Percentiles rank a stretch among this genome's conserved stretches.
Conservation (phyloP, 2,329 filamentous ascomycete species). For the Aspergillus sergii region DNA sequence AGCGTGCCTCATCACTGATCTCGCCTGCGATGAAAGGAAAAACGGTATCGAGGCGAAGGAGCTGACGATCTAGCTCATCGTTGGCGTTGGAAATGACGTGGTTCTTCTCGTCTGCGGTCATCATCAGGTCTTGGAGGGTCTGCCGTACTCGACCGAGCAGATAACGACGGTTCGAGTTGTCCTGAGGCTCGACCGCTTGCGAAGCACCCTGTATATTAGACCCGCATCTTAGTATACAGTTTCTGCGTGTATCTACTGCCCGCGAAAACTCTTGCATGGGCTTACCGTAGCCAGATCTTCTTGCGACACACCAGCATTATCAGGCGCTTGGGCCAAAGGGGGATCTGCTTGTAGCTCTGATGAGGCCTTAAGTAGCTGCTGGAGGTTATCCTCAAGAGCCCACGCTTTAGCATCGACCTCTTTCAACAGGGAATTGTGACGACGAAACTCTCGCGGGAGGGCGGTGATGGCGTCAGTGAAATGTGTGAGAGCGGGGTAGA, state of each 20-base stretch:
- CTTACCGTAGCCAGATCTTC: conserved; percentile 38
- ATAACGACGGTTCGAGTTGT: conserved; percentile 56
- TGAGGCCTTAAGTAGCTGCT: conserved; percentile 64
- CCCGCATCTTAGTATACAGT: conserved; percentile 7
- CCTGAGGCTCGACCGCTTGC: conserved; percentile 35
- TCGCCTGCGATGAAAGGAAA: conserved; percentile 85
- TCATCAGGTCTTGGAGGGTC: conserved; percentile 80
- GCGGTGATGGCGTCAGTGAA: conserved; percentile 93
- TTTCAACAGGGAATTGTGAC: conserved; percentile 93
- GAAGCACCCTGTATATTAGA: conserved; percentile 27
- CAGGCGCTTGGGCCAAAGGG: conserved; percentile 38
- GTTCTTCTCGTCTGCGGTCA: conserved; percentile 95
- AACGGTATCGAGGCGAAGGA: conserved; percentile 80
- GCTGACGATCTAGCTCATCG: conserved; percentile 81
- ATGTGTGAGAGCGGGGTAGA: conserved; percentile 68
- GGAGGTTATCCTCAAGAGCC: conserved; percentile 79
- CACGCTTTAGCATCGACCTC: conserved; percentile 98
- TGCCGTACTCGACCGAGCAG: conserved; percentile 77
- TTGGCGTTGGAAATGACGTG: conserved; percentile 93
- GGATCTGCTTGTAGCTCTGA: conserved; percentile 37
- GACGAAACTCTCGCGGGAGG: conserved; percentile 89
- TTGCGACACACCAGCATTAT: conserved; percentile 36
- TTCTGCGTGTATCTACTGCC: neutral
- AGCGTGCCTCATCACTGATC: conserved; percentile 91
- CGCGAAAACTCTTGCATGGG: conserved; percentile 7